A percentile compares a stretch with the other conserved stretches of the same genome.
Evolutionary conservation across 768 basidiomycete genomes (phyloP).

Genomic region (Leccinum incarnatum): DNA sequence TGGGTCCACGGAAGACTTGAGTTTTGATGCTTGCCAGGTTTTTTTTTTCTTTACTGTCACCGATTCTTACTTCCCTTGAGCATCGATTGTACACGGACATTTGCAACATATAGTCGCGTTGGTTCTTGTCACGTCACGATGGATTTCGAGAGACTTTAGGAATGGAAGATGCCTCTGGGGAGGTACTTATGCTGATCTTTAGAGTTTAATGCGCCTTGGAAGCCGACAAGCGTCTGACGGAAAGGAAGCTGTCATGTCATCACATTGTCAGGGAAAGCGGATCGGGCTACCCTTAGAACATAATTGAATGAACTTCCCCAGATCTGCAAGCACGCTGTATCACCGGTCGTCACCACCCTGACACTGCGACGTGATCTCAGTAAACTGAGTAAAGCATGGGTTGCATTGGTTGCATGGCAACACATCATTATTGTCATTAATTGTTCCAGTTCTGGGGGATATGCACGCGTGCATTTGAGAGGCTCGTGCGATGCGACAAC

Average conservation of each 20-base stretch:
- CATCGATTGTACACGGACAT: neutral
- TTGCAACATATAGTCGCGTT: neutral
- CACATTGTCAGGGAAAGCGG: neutral
- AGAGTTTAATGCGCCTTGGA: neutral
- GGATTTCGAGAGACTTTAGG: neutral
- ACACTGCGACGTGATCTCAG: neutral
- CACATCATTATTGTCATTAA: neutral
- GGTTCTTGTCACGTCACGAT: neutral
- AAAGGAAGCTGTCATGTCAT: neutral
- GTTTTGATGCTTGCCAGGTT: neutral
- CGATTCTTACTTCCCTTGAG: neutral
- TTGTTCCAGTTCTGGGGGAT: neutral
- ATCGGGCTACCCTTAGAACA: neutral
- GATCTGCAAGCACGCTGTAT: neutral
- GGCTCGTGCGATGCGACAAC: neutral
- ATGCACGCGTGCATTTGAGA: neutral
- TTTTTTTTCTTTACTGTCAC: neutral
- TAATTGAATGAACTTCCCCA: neutral
- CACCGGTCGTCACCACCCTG: neutral
- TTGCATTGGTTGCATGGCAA: neutral
- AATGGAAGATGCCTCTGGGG: no score
- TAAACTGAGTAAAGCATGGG: neutral
- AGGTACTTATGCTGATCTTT: neutral
- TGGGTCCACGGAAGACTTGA: constrained; percentile 34
- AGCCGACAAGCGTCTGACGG: neutral